These are phyloP conservation scores for Metschnikowia vanudenii DNA, from an alignment of 805 yeast genomes.

Conservation along the genomic window DNA sequence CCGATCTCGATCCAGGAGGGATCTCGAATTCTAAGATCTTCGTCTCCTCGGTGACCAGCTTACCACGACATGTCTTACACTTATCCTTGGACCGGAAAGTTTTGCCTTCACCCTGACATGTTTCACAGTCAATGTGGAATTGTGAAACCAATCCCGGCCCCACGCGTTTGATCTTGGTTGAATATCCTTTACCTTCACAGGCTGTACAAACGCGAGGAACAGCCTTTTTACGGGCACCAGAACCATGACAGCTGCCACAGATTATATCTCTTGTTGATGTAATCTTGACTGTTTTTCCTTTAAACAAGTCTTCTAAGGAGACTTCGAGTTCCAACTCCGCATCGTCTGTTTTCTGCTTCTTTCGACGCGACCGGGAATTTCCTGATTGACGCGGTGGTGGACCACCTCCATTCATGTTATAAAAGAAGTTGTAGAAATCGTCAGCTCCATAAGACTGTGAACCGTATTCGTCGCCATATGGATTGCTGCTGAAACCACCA, in stretches of 20 bases:
- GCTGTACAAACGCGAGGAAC: slow-evolving; percentile 52
- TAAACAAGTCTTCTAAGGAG: slow-evolving; percentile 69
- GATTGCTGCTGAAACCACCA: slow-evolving; percentile 30
- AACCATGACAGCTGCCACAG: slow-evolving; percentile 72
- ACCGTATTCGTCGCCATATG: slow-evolving; percentile 40
- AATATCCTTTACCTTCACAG: slow-evolving; percentile 73
- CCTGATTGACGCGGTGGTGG: slow-evolving; percentile 3
- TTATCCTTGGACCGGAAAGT: slow-evolving; percentile 60
- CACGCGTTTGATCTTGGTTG: slow-evolving; percentile 57
- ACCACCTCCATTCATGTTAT: slow-evolving; percentile 37
- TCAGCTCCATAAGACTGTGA: slow-evolving; percentile 50
- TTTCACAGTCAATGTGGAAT: slow-evolving; percentile 57
- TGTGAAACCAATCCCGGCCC: slow-evolving; percentile 76
- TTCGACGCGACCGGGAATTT: not conserved
- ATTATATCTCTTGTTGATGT: slow-evolving; percentile 68
- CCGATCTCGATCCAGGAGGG: slow-evolving; percentile 64
- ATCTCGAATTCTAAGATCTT: slow-evolving; percentile 76
- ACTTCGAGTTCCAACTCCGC: slow-evolving; percentile 66
- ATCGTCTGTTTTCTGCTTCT: slow-evolving; percentile 52
- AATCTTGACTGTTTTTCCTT: slow-evolving; percentile 77
- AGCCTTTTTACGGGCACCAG: slow-evolving; percentile 68
- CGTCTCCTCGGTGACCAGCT: slow-evolving; percentile 57
- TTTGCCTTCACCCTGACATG: slow-evolving; percentile 72
- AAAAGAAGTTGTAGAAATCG: slow-evolving; percentile 73
- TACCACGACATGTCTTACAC: slow-evolving; percentile 77